Conservation (phyloP, 805 yeast species). For the Candida rishiriensis region DNA sequence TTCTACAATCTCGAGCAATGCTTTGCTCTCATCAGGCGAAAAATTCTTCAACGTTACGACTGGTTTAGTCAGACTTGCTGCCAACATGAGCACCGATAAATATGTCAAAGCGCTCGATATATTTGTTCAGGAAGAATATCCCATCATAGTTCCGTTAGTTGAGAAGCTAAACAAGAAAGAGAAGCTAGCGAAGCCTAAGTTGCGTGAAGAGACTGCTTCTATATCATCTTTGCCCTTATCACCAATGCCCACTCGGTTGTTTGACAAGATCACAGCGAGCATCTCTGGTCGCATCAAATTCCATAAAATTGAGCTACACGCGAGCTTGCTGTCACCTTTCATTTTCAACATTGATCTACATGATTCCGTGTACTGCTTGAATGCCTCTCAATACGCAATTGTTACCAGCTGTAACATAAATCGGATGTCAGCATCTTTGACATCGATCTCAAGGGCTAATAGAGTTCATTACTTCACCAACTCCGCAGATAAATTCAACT, state of each 20-base stretch:
- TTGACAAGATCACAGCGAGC: background rate
- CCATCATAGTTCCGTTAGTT: constrained; percentile 16
- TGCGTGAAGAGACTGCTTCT: too few species aligned
- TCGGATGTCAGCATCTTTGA: constrained; percentile 5
- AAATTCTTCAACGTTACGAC: constrained; percentile 16
- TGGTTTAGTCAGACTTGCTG: constrained; percentile 9
- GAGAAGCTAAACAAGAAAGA: background rate
- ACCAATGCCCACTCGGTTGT: background rate
- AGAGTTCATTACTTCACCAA: constrained; percentile 8
- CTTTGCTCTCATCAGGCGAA: constrained; percentile 18
- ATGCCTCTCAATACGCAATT: constrained; percentile 7
- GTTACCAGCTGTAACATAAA: constrained; percentile 7
- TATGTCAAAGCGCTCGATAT: constrained; percentile 17
- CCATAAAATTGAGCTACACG: constrained; percentile 6
- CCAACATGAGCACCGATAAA: constrained; percentile 20
- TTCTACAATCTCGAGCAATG: constrained; percentile 18
- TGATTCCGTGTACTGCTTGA: constrained; percentile 6
- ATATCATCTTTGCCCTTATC: background rate
- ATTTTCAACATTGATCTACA: constrained; percentile 15
- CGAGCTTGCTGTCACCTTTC: constrained; percentile 14
- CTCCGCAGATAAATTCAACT: constrained; percentile 6
- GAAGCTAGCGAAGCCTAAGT: too few species aligned
- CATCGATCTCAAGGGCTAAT: constrained; percentile 4
- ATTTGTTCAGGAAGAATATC: constrained; percentile 21
- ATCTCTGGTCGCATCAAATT: constrained; percentile 7